Conservation (phyloP, 805 yeast species). For the Yarrowia keelungensis region DNA sequence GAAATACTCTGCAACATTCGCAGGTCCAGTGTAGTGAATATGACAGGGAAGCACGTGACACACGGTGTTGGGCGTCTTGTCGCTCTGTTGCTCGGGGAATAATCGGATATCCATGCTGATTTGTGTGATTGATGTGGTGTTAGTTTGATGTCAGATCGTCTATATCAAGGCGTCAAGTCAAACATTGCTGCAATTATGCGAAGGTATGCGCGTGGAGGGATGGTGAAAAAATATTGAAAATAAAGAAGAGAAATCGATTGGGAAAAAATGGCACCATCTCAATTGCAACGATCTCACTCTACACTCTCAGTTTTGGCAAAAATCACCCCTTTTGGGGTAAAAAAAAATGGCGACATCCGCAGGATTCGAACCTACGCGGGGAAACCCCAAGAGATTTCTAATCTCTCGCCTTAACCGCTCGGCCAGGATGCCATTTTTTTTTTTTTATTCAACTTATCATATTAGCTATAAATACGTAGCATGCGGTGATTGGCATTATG, state of each 20-base stretch:
- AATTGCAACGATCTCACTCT: not conserved
- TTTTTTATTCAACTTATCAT: no score
- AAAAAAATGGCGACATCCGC: constrained; percentile 37
- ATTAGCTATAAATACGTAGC: no score
- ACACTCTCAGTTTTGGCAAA: not conserved
- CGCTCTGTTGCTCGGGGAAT: constrained; percentile 20
- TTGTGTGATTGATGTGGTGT: not conserved
- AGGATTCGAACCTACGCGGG: constrained; percentile 40
- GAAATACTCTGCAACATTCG: constrained; percentile 44
- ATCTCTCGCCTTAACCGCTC: constrained; percentile 39
- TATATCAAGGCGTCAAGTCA: not conserved
- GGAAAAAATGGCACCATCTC: not conserved
- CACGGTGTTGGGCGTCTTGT: constrained; percentile 34
- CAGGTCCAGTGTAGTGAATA: constrained; percentile 45
- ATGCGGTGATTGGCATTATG: no score
- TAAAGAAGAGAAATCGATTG: not conserved
- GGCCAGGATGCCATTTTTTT: constrained; percentile 39
- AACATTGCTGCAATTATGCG: constrained; percentile 13
- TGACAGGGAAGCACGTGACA: constrained; percentile 47
- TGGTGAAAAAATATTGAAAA: not conserved
- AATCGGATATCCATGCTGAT: constrained; percentile 21
- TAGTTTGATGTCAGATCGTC: not conserved
- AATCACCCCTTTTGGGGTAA: not conserved
- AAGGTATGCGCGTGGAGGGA: not conserved
- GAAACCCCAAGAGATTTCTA: constrained; percentile 39